Evolutionary conservation across 2,329 filamentous ascomycete species (phyloP).

Genomic region (Verticillium klebahnii): DNA sequence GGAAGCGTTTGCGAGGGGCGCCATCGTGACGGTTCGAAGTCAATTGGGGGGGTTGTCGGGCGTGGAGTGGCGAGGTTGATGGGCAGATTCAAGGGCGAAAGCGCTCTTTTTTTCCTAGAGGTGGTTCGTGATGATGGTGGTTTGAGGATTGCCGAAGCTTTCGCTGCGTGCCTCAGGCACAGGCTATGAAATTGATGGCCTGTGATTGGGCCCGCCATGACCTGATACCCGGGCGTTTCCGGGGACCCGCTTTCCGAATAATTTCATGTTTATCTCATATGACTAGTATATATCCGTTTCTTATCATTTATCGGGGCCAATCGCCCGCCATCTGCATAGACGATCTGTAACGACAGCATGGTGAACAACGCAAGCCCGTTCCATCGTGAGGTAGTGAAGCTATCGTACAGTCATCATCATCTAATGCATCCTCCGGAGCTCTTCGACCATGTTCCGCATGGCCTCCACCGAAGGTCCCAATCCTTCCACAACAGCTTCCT

Average conservation of each 20-base stretch:
- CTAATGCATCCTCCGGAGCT: slow-evolving; percentile 54
- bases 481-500: slow-evolving; percentile 48
- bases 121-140: slow-evolving; percentile 11
- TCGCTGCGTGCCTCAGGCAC: slow-evolving; percentile 11
- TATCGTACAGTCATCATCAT: background rate
- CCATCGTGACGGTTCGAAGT: slow-evolving; percentile 44
- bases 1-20: slow-evolving; percentile 64
- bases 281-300: background rate
- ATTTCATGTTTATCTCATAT: background rate
- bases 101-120: slow-evolving; percentile 4
- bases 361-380: background rate
- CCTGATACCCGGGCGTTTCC: slow-evolving; percentile 13
- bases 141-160: slow-evolving; percentile 22
- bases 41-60: slow-evolving; percentile 10
- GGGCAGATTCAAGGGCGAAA: slow-evolving; percentile 13
- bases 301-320: background rate
- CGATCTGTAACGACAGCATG: no score
- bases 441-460: slow-evolving; percentile 58
- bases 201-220: slow-evolving; percentile 35
- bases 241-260: slow-evolving; percentile 7
- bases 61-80: slow-evolving; percentile 16
- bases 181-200: slow-evolving; percentile 41
- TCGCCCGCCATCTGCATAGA: background rate
- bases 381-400: background rate
- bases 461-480: slow-evolving; percentile 58